Conservation (phyloP, 225 moss, liverwort and hornwort genomes). For the Marchantia polymorpha region DNA sequence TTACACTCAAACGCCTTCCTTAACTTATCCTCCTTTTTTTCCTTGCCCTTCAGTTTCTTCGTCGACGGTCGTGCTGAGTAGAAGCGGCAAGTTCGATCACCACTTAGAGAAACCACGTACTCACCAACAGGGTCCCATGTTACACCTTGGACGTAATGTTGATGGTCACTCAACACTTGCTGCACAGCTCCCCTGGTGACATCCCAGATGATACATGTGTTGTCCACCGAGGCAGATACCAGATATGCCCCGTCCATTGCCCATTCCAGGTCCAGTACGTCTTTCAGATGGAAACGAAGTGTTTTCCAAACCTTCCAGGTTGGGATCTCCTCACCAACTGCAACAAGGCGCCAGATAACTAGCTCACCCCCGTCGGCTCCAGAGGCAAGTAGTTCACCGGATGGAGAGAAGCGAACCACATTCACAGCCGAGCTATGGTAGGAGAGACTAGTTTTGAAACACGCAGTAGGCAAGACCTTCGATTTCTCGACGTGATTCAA, state of each 20-base stretch:
- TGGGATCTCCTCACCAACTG: conserved; percentile 47
- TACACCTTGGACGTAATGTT: conserved; percentile 94
- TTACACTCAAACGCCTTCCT: conserved; percentile 51
- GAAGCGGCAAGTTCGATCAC: conserved; percentile 93
- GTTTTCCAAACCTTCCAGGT: conserved; percentile 83
- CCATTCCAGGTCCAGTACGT: conserved; percentile 93
- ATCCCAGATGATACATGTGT: conserved; percentile 94
- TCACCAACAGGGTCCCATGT: conserved; percentile 86
- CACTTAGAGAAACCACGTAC: conserved; percentile 79
- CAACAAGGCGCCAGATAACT: conserved; percentile 62
- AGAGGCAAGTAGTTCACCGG: conserved; percentile 47
- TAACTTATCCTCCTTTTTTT: conserved; percentile 36
- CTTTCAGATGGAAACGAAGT: conserved; percentile 74
- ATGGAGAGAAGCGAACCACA: conserved; percentile 75
- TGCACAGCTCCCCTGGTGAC: conserved; percentile 54
- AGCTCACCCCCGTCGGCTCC: conserved; percentile 61
- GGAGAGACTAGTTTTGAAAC: conserved; percentile 67
- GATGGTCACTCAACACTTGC: conserved; percentile 76
- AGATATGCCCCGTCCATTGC: conserved; percentile 68
- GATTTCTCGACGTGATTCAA: conserved; percentile 58
- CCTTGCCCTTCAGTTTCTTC: conserved; percentile 54
- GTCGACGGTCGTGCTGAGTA: conserved; percentile 48
- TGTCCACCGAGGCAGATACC: conserved; percentile 95
- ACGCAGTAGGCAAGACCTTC: conserved; percentile 53
- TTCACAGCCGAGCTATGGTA: conserved; percentile 87